Conservation (phyloP, 2,329 filamentous ascomycete species). For the Colletotrichum tropicale region DNA sequence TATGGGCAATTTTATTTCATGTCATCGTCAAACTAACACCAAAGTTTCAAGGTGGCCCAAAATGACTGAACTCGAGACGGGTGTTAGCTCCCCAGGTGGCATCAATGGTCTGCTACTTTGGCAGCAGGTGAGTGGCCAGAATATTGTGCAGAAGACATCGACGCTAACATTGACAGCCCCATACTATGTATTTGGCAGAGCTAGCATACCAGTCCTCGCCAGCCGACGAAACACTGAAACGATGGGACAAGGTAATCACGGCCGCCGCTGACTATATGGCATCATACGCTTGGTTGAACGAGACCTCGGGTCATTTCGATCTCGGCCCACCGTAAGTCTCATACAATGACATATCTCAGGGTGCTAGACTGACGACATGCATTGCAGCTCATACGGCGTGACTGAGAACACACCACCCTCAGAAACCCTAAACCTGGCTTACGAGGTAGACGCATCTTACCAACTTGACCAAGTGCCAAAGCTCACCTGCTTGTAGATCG, state of each 20-base stretch:
- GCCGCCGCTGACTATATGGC: slow-evolving; percentile 64
- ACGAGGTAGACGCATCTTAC: slow-evolving; percentile 40
- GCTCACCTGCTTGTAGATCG: slow-evolving; percentile 17
- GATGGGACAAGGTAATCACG: slow-evolving; percentile 58
- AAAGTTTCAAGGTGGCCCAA: slow-evolving; percentile 42
- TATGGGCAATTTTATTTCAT: too few species aligned
- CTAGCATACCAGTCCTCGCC: slow-evolving; percentile 35
- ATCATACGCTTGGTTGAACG: slow-evolving; percentile 60
- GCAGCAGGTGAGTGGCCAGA: slow-evolving; percentile 48
- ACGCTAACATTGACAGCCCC: slow-evolving; percentile 37
- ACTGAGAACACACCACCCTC: slow-evolving; percentile 65
- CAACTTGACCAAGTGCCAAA: background rate
- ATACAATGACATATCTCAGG: too few species aligned
- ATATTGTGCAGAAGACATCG: rapidly evolving
- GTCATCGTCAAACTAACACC: background rate
- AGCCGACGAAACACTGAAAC: slow-evolving; percentile 42
- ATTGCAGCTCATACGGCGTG: slow-evolving; percentile 42
- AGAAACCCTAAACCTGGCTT: slow-evolving; percentile 59
- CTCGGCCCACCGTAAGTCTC: slow-evolving; percentile 47
- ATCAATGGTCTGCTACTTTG: slow-evolving; percentile 66
- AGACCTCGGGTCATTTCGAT: slow-evolving; percentile 54
- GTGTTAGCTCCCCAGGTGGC: slow-evolving; percentile 47
- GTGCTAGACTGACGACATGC: too few species aligned
- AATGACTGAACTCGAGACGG: slow-evolving; percentile 51
- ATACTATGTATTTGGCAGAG: slow-evolving; percentile 65